Evolutionary conservation across 768 basidiomycete genomes (phyloP).

Genomic region (Boletus insuetus): DNA sequence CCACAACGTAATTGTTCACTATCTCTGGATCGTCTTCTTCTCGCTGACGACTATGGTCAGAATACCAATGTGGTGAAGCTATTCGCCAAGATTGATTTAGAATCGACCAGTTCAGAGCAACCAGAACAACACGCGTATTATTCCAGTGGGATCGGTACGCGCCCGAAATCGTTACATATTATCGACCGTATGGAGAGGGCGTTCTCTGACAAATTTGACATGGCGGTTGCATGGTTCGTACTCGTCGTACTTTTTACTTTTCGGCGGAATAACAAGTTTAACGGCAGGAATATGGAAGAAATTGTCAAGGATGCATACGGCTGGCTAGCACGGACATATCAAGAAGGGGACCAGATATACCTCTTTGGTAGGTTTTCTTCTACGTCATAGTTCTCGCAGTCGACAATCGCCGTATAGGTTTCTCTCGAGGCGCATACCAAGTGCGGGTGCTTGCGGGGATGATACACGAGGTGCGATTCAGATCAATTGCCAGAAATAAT

Average conservation of each 20-base stretch:
- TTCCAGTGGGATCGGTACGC: conserved; percentile 39
- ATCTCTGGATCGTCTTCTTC: background rate
- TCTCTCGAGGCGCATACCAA: conserved; percentile 45
- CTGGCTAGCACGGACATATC: conserved; percentile 32
- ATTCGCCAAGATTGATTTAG: conserved; percentile 27
- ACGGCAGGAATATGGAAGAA: conserved; percentile 34
- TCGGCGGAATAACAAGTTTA: background rate
- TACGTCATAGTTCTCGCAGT: background rate
- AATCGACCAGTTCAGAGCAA: conserved; percentile 22
- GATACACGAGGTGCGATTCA: conserved; percentile 32
- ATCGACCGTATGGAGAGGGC: conserved; percentile 17
- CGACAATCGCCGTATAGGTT: conserved; percentile 21
- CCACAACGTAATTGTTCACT: conserved; percentile 8
- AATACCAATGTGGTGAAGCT: conserved; percentile 40
- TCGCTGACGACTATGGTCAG: conserved; percentile 21
- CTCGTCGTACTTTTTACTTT: background rate
- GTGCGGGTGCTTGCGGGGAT: conserved; percentile 41
- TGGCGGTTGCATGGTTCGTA: conserved; percentile 39
- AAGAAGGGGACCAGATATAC: conserved; percentile 34
- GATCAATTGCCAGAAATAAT: too few relatives aligned
- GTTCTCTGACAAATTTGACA: conserved; percentile 29
- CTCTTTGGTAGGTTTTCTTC: conserved; percentile 28
- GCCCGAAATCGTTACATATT: conserved; percentile 27
- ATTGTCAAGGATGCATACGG: conserved; percentile 34
- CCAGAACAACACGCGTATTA: conserved; percentile 35